A percentile compares a stretch with the other conserved stretches of the same genome.
Conservation (phyloP, 225 moss, liverwort and hornwort species). For the Marchantia polymorpha region DNA sequence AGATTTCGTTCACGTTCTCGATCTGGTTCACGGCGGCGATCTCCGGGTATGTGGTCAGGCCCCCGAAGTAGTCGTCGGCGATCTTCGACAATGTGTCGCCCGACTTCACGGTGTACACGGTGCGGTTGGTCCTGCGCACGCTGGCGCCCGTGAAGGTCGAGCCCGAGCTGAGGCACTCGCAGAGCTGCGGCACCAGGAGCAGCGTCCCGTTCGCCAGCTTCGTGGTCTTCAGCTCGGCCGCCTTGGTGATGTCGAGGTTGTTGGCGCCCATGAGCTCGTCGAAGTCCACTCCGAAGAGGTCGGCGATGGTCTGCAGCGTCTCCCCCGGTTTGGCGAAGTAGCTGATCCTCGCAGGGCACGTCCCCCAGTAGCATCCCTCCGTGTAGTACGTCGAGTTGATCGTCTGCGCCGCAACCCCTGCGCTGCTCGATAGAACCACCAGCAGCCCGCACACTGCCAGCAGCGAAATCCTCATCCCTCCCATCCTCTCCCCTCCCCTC, state of each 20-base stretch:
- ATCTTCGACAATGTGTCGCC: conserved; percentile 19
- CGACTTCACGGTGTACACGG: conserved; percentile 18
- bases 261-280: conserved; percentile 24
- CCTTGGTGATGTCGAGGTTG: conserved; percentile 18
- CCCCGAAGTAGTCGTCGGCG: background rate
- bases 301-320: conserved; percentile 15
- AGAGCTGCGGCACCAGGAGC: conserved; percentile 7
- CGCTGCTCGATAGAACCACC: background rate
- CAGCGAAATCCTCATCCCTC: background rate
- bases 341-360: conserved; percentile 22
- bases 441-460: background rate
- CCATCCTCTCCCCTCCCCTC: background rate
- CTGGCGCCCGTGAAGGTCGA: no score
- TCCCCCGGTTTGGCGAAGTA: conserved; percentile 4
- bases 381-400: conserved; percentile 10
- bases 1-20: background rate
- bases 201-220: conserved; percentile 6
- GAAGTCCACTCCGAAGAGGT: conserved; percentile 14
- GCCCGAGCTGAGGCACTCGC: conserved; percentile 18
- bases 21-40: conserved; percentile 24
- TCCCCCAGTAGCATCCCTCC: conserved; percentile 15
- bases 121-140: conserved; percentile 23
- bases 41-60: conserved; percentile 16
- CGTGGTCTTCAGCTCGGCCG: background rate
- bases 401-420: background rate